Conservation (phyloP, 2,329 filamentous ascomycete genomes). For the Curvularia lunata region DNA sequence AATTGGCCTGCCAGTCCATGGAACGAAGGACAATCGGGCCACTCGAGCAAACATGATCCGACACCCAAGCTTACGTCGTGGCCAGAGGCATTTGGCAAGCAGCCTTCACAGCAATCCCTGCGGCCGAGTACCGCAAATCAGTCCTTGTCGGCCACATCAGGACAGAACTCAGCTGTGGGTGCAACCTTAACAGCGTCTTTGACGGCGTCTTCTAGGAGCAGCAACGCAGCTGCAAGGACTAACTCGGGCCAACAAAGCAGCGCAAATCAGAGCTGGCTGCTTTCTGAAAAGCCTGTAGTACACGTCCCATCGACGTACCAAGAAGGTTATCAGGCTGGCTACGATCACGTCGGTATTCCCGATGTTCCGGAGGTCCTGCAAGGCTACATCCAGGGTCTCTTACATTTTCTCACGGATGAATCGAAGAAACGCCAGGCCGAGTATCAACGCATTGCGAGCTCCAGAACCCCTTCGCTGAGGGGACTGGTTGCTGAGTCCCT, state of each 20-base stretch:
- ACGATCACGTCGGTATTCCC: constrained; percentile 44
- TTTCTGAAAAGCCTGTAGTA: constrained; percentile 25
- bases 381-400: constrained; percentile 44
- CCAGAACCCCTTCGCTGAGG: constrained; percentile 35
- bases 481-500: constrained; percentile 33
- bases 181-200: constrained; percentile 13
- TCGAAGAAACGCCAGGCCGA: constrained; percentile 27
- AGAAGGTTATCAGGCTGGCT: constrained; percentile 48
- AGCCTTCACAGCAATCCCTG: constrained; percentile 26
- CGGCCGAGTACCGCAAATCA: constrained; percentile 20
- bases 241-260: constrained; percentile 26
- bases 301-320: constrained; percentile 46
- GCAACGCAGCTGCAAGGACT: constrained; percentile 17
- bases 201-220: constrained; percentile 20
- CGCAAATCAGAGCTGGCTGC: constrained; percentile 33
- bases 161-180: constrained; percentile 15
- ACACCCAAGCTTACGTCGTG: constrained; percentile 38
- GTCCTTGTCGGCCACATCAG: constrained; percentile 5
- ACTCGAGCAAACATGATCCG: constrained; percentile 28
- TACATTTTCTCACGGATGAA: constrained; percentile 39
- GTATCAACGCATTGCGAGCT: constrained; percentile 18
- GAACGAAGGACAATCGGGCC: constrained; percentile 38
- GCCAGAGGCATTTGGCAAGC: constrained; percentile 41
- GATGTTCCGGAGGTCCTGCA: constrained; percentile 41
- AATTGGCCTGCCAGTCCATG: constrained; percentile 45